Evolutionary conservation across 75 land plant species (phyloP), one percentile per base, ranked within the genome.

Genomic region (Pinus tabuliformis): DNA sequence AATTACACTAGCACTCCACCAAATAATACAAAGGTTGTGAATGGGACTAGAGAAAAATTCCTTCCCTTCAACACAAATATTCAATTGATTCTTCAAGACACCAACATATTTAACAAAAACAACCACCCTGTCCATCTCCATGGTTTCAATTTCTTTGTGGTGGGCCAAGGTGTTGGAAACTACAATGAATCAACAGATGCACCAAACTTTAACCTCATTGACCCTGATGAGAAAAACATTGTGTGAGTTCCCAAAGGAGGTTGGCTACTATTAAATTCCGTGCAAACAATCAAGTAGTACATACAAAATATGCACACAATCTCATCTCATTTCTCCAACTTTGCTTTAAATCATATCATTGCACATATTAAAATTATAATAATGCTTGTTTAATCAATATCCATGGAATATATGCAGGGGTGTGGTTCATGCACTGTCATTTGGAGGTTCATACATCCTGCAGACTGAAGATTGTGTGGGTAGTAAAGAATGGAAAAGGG

Each of bases 361-460:
- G 2, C 0, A 8, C 5, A 39, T 0, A 39, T 39, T 0, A 4
- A 5, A 39, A 39, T 39, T 39, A 39, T 39, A 39, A 5, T 39
- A 39, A 39, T 39, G 6, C 0, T 39, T 5, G 42, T 0, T 39
- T 39, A 39, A 0, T 4, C 5, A 6, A 39, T 39, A 45, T 45
- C 52, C 52, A 45, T 58, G 59, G 6, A 17, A 7, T 59, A 42
- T 7, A 26, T 77, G 11, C 83, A 85, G 87, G 90, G 0, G 87
- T 82, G 11, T 88, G 90, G 90, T 82, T 84, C 64, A 82, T 88
- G 84, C 90, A 88, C 62, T 87, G 89, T 58, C 89, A 87, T 58
- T 24, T 84, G 60, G 89, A 88, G n/a, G 77, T 88, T 36, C 90
- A 88, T 59, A 73, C 77, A 13, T 78, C 81, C 15, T 89, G 91